Evolutionary conservation across 495 filamentous ascomycete genomes (phyloP), one percentile per base, ranked within the genome.

Genomic region (Aspergillus bridgeri): DNA sequence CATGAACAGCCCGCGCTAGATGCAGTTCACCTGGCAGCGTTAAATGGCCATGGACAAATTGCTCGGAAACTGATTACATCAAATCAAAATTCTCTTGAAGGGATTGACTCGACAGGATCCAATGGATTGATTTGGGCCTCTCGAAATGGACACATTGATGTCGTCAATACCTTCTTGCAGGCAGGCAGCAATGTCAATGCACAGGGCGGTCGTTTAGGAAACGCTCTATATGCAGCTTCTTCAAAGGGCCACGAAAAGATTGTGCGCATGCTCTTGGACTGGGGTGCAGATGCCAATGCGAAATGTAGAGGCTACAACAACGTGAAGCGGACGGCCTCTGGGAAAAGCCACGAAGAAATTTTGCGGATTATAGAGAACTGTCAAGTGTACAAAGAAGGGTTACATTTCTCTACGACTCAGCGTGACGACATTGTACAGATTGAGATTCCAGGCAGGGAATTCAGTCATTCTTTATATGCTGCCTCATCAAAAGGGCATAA

Each of bases 221-320:
- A 45, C 54, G 60, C 66, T 56, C 53, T 69, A 3, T 54, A 54
- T 29, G 63, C 63, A 24, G 60, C 64, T 5, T 51, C 50, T 22
- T 52, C 47, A 17, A 48, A 43, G 45, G 66, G 62, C n/a, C 50
- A 60, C 11, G 23, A 21, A 43, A 33, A 60, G 20, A 21, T 66
- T 19, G 59, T 66, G 15, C 19, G 57, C 51, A 15, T 65, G 15
- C 60, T 73, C 18, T 42, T 68, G 21, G 47, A 67, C 8, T 47
- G 53, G 44, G 51, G 66, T 15, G 59, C 59, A 27, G 60, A 66
- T 59, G 49, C 58, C 23, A 61, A 62, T 54, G 59, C 49, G 25
- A 27, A 27, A 27, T 27, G 25, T 27, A 27, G 25, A 27, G 25
- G 25, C 25, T 27, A 27, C 25, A 27, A 27, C 25, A 27, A 27